Evolutionary conservation across 2,329 filamentous ascomycete species (phyloP).

Genomic region (Orbilia blumenaviensis): DNA sequence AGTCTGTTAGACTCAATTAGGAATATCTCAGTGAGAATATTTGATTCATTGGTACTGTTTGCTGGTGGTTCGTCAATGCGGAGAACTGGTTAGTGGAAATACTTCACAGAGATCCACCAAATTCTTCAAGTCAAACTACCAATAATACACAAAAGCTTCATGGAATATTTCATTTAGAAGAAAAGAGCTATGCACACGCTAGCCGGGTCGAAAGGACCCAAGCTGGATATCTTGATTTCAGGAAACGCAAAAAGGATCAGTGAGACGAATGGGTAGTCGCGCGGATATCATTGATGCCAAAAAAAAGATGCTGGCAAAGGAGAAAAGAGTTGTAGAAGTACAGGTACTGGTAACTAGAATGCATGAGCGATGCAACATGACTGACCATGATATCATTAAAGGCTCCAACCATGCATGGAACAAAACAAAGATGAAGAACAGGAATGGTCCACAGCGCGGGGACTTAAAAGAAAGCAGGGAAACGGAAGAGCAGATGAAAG

Average conservation of each 20-base stretch:
- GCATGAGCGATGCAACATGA: not conserved
- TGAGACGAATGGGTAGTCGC: not conserved
- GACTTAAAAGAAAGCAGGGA: not conserved
- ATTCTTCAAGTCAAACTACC: constrained; percentile 20
- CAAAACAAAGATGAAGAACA: not conserved
- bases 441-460: not conserved
- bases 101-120: not conserved
- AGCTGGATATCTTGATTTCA: not conserved
- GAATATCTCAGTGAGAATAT: too few relatives aligned
- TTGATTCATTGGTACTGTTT: too few relatives aligned
- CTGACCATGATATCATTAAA: not conserved
- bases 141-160: not conserved
- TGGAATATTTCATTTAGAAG: not conserved
- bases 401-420: not conserved
- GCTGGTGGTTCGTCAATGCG: too few relatives aligned
- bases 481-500: not conserved
- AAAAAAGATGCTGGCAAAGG: not conserved
- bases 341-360: not conserved
- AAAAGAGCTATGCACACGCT: not conserved
- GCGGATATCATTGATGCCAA: too few relatives aligned
- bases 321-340: too few relatives aligned
- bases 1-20: too few relatives aligned
- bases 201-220: not conserved
- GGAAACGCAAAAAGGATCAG: not conserved
- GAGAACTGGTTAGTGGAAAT: too few relatives aligned